A percentile compares a stretch with the other conserved stretches of the same genome.
phyloP scores from a whole-genome alignment of 805 yeast species.

The Ogataea parapolymorpha region DNA sequence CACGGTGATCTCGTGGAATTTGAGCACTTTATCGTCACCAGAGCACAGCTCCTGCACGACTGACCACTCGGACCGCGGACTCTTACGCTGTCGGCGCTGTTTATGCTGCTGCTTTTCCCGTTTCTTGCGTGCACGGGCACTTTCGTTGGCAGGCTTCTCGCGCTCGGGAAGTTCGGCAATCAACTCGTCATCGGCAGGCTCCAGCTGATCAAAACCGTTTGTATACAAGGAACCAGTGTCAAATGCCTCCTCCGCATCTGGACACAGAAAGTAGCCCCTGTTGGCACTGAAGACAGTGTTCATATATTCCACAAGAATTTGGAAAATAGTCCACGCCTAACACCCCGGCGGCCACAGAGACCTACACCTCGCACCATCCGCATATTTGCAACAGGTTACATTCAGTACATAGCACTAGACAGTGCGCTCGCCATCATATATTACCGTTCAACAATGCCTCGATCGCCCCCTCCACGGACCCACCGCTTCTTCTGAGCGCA shows the following conservation, averaged over 20 bases:
- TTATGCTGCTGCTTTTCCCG: constrained; percentile 10
- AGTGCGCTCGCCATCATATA: constrained; percentile 29
- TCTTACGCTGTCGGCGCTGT: constrained; percentile 2
- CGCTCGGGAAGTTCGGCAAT: constrained; percentile 7
- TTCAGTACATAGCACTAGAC: not conserved
- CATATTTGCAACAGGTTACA: not conserved
- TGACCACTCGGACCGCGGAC: constrained; percentile 1
- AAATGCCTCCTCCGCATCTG: constrained; percentile 13
- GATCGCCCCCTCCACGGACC: constrained; percentile 95
- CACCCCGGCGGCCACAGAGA: not conserved
- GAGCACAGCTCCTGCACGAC: constrained; percentile 2
- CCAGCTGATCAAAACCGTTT: constrained; percentile 43
- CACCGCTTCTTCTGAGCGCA: constrained; percentile 93
- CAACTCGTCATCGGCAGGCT: constrained; percentile 29
- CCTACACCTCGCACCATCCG: not conserved
- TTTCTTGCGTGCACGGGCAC: constrained; percentile 14
- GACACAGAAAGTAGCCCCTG: constrained; percentile 22
- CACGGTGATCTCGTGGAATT: constrained; percentile 55
- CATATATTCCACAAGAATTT: not conserved
- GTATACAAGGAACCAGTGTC: constrained; percentile 18
- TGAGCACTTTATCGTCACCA: constrained; percentile 36
- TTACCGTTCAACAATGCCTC: constrained; percentile 74
- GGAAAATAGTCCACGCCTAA: not conserved
- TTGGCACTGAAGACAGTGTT: constrained; percentile 21
- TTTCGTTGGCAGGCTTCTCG: constrained; percentile 4